Base-by-base conservation (phyloP, 305 asterid genomes). In the Petunia hybrid region DNA sequence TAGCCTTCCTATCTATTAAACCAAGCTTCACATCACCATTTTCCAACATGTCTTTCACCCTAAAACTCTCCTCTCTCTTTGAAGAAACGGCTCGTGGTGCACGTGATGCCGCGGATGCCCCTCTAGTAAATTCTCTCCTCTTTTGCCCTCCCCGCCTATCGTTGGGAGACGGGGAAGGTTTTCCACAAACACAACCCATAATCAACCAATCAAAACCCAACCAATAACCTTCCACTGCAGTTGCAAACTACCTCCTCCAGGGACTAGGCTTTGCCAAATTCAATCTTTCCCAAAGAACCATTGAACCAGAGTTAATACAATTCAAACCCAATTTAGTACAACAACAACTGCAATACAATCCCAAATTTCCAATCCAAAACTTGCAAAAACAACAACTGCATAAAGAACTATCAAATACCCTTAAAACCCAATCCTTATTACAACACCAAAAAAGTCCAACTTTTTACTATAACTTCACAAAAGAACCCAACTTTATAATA, bases 121-220 rank as follows among this genome's bases (percentile, higher is more conserved):
- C 90, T 84, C 89, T 89, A 8, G 14, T 80, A 85, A 93, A 83
- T 80, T 89, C 94, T 71, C 92, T 91, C 91, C 83, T 93, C 75
- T 82, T 89, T 16, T 95, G 93, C 85, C 86, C 87, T 81, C 81
- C 94, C 80, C 87, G 88, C 39, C 89, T 77, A 78, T 89, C 91
- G 73, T 87, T 87, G 79, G 79, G 85, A 5, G 89, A 85, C 64
- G 91, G 80, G 81, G 97, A 92, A 80, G 97, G 90, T 86, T 93
- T 96, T 67, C 91, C 98, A 80, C 89, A 96, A 14, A 92, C 89
- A 83, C 91, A 88, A 56, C 99, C 99, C 99, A 96, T 96, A 51
- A 74, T 86, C 78, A 76, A 84, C 84, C 82, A 69, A 79, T 14
- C 65, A 62, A 38, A 77, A 85, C 70, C 70, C 89, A 79, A 78